These are phyloP conservation scores for Salix brachista DNA, from an alignment of 345 rosid genomes.

Conservation along the genomic window DNA sequence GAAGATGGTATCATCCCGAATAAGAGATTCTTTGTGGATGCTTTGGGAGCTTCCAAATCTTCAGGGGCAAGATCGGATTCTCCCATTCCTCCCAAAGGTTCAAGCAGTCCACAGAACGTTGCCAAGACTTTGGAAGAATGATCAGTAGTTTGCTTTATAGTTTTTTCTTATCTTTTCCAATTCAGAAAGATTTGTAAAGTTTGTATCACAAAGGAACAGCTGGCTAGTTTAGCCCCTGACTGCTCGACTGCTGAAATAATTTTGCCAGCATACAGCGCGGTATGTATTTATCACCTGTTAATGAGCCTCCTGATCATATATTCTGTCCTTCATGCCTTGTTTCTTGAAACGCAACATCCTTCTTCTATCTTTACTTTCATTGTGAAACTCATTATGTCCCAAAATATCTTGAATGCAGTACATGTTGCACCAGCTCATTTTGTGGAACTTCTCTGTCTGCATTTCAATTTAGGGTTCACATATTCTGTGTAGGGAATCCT, in stretches of 20 bases:
- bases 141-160: conserved; percentile 2
- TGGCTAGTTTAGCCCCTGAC: neutral
- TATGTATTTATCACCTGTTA: neutral
- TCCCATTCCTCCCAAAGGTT: conserved; percentile 13
- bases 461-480: neutral
- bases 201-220: conserved; percentile 6
- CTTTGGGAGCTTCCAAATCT: conserved; percentile 61
- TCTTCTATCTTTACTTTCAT: neutral
- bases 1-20: conserved; percentile 74
- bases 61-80: conserved; percentile 36
- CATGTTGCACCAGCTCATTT: neutral
- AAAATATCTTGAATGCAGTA: neutral
- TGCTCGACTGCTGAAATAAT: neutral
- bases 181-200: conserved; percentile 3
- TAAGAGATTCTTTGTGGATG: conserved; percentile 80
- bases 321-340: neutral
- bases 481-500: neutral
- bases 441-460: neutral
- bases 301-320: neutral
- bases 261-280: neutral
- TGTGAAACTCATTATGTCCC: neutral
- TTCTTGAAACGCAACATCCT: neutral
- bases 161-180: conserved; percentile 4
- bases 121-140: conserved; percentile 21
- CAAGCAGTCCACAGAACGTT: conserved; percentile 14